Evolutionary conservation across 805 yeast species (phyloP).

Genomic region (Starmerella sp.): DNA sequence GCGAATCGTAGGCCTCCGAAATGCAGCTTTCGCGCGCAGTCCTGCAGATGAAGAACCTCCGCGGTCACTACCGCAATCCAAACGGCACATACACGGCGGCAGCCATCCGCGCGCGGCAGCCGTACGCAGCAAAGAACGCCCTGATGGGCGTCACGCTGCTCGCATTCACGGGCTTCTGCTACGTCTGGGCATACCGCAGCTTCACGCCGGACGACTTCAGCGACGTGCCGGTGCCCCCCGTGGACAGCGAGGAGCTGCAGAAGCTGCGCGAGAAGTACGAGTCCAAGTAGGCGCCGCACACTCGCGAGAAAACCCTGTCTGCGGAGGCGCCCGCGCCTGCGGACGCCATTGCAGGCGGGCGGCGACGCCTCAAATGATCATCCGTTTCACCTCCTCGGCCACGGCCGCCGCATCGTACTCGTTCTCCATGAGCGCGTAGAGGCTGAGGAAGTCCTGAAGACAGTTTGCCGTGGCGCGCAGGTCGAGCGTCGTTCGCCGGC

Average conservation of each 20-base stretch:
- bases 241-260: conserved; percentile 63
- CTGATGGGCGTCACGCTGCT: conserved; percentile 47
- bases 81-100: conserved; percentile 90
- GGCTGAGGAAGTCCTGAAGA: conserved; percentile 68
- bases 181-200: conserved; percentile 26
- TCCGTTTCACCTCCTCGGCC: conserved; percentile 10
- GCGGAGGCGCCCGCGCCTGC: no score
- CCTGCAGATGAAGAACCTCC: conserved; percentile 9
- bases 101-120: conserved; percentile 77
- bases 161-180: conserved; percentile 61
- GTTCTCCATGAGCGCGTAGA: conserved; percentile 73
- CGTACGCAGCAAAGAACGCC: conserved; percentile 71
- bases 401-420: conserved; percentile 40
- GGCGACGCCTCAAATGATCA: conserved; percentile 1
- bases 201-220: conserved; percentile 60
- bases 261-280: conserved; percentile 37
- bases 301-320: no score
- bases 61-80: conserved; percentile 41
- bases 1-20: neutral
- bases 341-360: no score
- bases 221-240: conserved; percentile 91
- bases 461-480: conserved; percentile 67
- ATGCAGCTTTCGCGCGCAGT: conserved; percentile 5
- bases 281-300: neutral
- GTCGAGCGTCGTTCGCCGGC: conserved; percentile 59